Base-by-base conservation (phyloP, 345 rosid species). In the Durio zibethinus region DNA sequence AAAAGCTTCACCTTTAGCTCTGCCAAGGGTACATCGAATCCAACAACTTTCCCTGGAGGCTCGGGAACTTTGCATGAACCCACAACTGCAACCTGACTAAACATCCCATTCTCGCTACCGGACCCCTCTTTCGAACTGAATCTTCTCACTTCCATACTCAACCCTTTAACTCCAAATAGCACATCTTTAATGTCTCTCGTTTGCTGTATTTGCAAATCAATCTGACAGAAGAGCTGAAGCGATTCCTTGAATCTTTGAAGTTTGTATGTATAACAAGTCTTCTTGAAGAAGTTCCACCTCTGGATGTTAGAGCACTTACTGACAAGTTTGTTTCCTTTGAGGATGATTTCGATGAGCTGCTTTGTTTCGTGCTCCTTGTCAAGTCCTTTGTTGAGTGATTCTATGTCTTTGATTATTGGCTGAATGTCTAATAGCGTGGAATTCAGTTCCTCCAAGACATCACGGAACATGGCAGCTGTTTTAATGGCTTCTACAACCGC, bases 1-100 rank as follows among this genome's bases (percentile, higher is more conserved):
- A 87, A 76, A 76, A 90, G 82, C 59, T 48, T 76, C 84, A 25
- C 65, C 82, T 85, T 90, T 31, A 87, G 20, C 77, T 87, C 87
- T 77, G 1, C 8, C 80, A 85, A 57, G 10, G 86, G 87, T 60
- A 21, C 68, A 43, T 83, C 86, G 40, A 86, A 77, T 54, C 94
- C 94, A 63, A 86, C 79, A 6, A 65, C 54, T 29, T 23, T 42
- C 21, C 14, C 79, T 15, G 74, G 75, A 36, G 66, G 83, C 47
- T 81, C 82, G 7, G 87, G 90, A 40, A 71, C 85, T 0, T 81
- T 66, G 43, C 85, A 84, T 16, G 74, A 62, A 50, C 79, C 74
- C 52, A 1, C 75, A 20, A 67, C 56, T 16, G 54, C 47, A 3
- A 61, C 56, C 27, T 10, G 38, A 50, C 5, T 38, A 52, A 67